Percentiles rank a stretch among this genome's conserved stretches.
phyloP scores from a whole-genome alignment of 169 alveolate genomes.

The Blepharisma undulans region DNA sequence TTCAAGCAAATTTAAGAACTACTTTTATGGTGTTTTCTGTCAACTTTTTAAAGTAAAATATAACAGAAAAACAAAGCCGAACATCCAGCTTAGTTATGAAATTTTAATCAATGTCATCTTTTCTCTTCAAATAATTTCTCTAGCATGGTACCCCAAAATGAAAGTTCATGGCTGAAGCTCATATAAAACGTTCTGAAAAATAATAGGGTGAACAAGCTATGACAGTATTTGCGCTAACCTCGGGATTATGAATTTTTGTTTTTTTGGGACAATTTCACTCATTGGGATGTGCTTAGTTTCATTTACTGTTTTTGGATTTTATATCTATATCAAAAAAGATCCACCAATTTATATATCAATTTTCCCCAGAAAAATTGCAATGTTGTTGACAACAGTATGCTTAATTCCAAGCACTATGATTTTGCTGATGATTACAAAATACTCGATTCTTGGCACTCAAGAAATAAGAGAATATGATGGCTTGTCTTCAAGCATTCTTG shows the following conservation, averaged over 20 bases:
- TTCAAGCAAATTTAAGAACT: neutral
- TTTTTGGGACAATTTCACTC: neutral
- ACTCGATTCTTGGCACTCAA: neutral
- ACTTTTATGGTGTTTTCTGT: neutral
- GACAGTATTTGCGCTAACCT: neutral
- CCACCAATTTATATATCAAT: neutral
- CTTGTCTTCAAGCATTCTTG: neutral
- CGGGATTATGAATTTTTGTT: neutral
- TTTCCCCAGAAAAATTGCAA: neutral
- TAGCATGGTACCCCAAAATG: neutral
- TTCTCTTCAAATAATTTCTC: neutral
- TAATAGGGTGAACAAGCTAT: neutral
- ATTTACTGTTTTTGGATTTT: neutral
- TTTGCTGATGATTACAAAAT: neutral
- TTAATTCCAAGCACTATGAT: neutral
- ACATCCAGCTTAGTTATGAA: neutral
- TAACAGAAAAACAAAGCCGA: neutral
- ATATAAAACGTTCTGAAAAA: neutral
- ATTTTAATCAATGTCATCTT: too few species aligned
- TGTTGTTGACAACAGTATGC: neutral
- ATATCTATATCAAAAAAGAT: neutral
- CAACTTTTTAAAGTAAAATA: neutral
- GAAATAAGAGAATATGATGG: neutral
- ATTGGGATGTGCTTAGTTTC: neutral
- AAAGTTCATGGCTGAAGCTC: neutral